These are phyloP conservation scores for Meyerozyma carpophila DNA, from an alignment of 1,139 yeast genomes.

Conservation along the genomic window DNA sequence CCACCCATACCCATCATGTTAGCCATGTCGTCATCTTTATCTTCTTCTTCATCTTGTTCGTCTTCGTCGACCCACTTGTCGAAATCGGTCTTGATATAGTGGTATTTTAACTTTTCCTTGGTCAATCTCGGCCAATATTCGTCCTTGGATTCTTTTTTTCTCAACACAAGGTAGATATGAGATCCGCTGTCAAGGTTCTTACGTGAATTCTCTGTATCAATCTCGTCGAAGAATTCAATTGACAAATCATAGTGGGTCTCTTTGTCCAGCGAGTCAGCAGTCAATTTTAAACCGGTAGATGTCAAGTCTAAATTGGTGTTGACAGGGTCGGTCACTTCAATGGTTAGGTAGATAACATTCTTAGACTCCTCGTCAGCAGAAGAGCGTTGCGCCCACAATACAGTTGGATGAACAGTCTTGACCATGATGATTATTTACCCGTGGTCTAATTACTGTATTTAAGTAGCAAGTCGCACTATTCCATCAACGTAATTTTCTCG, in stretches of 20 bases:
- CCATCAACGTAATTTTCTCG: not conserved
- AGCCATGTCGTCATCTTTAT: conserved; percentile 33
- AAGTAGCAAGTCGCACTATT: not conserved
- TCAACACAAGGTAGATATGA: conserved; percentile 61
- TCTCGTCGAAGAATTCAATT: conserved; percentile 67
- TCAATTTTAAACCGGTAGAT: conserved; percentile 49
- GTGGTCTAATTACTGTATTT: not conserved
- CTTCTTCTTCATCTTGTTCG: conserved; percentile 31
- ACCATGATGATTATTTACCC: not conserved
- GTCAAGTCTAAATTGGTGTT: conserved; percentile 61
- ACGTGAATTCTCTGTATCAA: conserved; percentile 63
- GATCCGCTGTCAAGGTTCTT: conserved; percentile 60
- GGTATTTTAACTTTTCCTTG: conserved; percentile 42
- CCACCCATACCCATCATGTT: conserved; percentile 25
- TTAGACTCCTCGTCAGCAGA: conserved; percentile 62
- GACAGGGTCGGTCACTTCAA: conserved; percentile 67
- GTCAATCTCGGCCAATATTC: conserved; percentile 42
- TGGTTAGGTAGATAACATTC: conserved; percentile 71
- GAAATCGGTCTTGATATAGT: conserved; percentile 90
- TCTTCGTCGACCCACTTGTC: conserved; percentile 69
- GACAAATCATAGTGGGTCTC: conserved; percentile 48
- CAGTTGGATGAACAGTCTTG: conserved; percentile 25
- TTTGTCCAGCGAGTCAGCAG: conserved; percentile 49
- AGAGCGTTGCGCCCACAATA: conserved; percentile 96
- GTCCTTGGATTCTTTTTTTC: conserved; percentile 60